phyloP scores from a whole-genome alignment of 2,329 filamentous ascomycete species.

The Fusarium sp. region DNA sequence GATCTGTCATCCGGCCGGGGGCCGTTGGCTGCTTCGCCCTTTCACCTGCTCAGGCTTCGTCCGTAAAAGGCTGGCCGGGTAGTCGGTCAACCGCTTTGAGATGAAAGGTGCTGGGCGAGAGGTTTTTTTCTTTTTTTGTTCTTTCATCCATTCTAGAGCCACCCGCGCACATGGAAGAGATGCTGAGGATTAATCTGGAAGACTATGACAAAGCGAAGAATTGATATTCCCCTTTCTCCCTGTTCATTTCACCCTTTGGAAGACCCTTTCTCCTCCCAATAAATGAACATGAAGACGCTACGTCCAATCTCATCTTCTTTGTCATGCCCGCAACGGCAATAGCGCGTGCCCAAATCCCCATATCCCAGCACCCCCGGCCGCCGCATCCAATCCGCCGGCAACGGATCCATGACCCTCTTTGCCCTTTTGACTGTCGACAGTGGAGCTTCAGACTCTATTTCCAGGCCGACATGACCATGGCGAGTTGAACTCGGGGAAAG shows the following conservation, averaged over 20 bases:
- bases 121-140: not conserved
- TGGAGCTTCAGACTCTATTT: constrained; percentile 47
- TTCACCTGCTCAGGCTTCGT: constrained; percentile 38
- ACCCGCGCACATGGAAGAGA: not conserved
- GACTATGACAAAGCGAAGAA: constrained; percentile 7
- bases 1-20: constrained; percentile 47
- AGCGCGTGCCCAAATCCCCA: constrained; percentile 43
- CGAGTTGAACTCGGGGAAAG: constrained; percentile 26
- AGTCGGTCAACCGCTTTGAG: constrained; percentile 11
- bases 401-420: constrained; percentile 45
- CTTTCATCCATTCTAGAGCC: not conserved
- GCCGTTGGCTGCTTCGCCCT: constrained; percentile 33
- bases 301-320: constrained; percentile 44
- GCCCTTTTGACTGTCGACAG: constrained; percentile 38
- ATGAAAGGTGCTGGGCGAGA: not conserved
- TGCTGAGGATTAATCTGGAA: not conserved
- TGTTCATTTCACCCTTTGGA: constrained; percentile 23
- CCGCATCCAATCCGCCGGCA: constrained; percentile 46
- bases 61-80: constrained; percentile 33
- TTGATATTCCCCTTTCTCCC: constrained; percentile 24
- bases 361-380: constrained; percentile 37
- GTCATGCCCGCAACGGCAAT: constrained; percentile 47
- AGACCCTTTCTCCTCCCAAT: constrained; percentile 27
- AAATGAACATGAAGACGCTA: constrained; percentile 44
- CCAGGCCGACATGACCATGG: constrained; percentile 23